Percentiles rank a stretch among this genome's conserved stretches.
phyloP scores from a whole-genome alignment of 1,139 yeast species.

The Magnusiomyces tetraspermus region DNA sequence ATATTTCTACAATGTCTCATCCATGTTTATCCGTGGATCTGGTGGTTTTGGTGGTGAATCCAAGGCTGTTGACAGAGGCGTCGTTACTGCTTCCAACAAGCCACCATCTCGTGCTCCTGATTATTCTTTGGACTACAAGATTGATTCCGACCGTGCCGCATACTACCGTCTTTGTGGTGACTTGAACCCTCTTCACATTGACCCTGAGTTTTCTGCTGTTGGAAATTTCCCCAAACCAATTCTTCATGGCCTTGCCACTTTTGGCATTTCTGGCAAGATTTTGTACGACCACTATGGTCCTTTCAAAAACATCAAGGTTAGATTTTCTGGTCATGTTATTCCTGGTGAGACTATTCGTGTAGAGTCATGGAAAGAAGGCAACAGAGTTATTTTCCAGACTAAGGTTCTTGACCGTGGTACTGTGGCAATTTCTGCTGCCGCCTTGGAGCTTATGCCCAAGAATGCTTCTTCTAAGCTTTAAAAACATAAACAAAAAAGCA shows the following conservation, averaged over 20 bases:
- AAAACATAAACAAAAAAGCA: slow-evolving; percentile 3
- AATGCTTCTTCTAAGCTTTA: slow-evolving; percentile 23
- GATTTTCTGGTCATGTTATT: slow-evolving; percentile 86
- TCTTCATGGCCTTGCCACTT: slow-evolving; percentile 83
- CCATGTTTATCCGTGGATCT: slow-evolving; percentile 80
- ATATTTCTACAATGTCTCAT: slow-evolving; percentile 72
- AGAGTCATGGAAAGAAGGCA: slow-evolving; percentile 74
- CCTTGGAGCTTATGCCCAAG: slow-evolving; percentile 47
- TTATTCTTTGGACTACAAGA: slow-evolving; percentile 48
- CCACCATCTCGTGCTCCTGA: slow-evolving; percentile 66
- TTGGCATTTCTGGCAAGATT: slow-evolving; percentile 73
- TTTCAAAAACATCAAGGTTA: slow-evolving; percentile 76
- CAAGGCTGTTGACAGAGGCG: slow-evolving; percentile 48
- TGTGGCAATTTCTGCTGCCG: slow-evolving; percentile 81
- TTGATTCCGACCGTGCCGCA: slow-evolving; percentile 75
- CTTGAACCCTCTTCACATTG: slow-evolving; percentile 90
- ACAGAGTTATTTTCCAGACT: slow-evolving; percentile 70
- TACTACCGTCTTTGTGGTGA: slow-evolving; percentile 89
- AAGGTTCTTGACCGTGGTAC: slow-evolving; percentile 71
- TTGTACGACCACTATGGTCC: slow-evolving; percentile 73
- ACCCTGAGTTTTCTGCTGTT: slow-evolving; percentile 80
- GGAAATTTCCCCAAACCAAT: slow-evolving; percentile 85
- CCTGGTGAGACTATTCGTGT: slow-evolving; percentile 92
- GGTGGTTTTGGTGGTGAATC: slow-evolving; percentile 41
- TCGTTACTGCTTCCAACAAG: slow-evolving; percentile 54